Evolutionary conservation across 2,329 filamentous ascomycete genomes (phyloP).

Genomic region (Alternaria tenuissima): DNA sequence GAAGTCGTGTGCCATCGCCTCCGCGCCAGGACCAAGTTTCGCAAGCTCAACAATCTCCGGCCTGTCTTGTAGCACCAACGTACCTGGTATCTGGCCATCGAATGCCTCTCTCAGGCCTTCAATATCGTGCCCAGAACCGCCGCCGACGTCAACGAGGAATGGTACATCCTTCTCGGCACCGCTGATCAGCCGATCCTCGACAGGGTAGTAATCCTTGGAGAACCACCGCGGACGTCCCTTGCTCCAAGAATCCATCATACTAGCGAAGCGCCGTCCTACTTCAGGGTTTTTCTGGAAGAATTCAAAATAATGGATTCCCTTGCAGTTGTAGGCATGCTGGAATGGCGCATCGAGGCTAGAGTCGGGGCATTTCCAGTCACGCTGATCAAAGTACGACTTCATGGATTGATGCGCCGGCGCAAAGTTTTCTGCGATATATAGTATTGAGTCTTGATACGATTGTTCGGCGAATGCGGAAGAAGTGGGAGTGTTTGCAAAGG

Average conservation of each 20-base stretch:
- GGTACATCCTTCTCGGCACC: constrained; percentile 20
- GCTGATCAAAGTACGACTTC: constrained; percentile 28
- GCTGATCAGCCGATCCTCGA: constrained; percentile 30
- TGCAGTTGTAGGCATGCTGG: constrained; percentile 32
- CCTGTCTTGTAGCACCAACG: constrained; percentile 33
- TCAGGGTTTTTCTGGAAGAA: constrained; percentile 32
- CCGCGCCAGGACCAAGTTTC: constrained; percentile 29
- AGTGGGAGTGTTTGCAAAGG: constrained; percentile 27
- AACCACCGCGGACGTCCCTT: constrained; percentile 37
- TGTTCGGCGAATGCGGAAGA: constrained; percentile 26
- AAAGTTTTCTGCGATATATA: constrained; percentile 33
- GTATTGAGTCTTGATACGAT: constrained; percentile 33
- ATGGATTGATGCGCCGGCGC: constrained; percentile 27
- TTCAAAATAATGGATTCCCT: constrained; percentile 32
- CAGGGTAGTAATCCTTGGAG: constrained; percentile 31
- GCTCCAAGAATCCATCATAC: constrained; percentile 41
- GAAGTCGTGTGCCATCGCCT: constrained; percentile 49
- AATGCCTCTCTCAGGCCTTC: constrained; percentile 30
- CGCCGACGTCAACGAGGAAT: constrained; percentile 38
- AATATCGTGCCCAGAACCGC: constrained; percentile 36
- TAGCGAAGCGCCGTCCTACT: constrained; percentile 36
- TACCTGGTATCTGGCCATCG: constrained; percentile 23
- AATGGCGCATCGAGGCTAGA: constrained; percentile 30
- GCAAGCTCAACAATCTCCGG: constrained; percentile 35
- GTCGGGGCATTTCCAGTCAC: constrained; percentile 26